These are phyloP conservation scores for Aspergillus latus DNA, from an alignment of 2,329 filamentous ascomycete species.

Conservation along the genomic window DNA sequence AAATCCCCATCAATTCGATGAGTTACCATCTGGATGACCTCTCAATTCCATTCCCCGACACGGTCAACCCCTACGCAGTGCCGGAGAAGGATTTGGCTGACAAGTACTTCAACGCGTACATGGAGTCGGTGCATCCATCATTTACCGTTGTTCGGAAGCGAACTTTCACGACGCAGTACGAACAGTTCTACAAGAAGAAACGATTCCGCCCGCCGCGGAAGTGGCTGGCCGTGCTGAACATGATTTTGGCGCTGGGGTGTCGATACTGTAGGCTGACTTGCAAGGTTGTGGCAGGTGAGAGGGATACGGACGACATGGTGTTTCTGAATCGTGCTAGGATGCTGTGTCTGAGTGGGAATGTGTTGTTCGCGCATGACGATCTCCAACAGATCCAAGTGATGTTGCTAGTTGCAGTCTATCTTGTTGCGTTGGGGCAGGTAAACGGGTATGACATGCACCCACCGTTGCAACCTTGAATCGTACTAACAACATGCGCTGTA, in stretches of 20 bases:
- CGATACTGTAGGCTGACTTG: constrained; percentile 39
- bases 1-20: constrained; percentile 27
- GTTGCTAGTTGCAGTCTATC: constrained; percentile 41
- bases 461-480: not conserved
- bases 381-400: constrained; percentile 47
- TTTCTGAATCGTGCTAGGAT: constrained; percentile 44
- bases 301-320: constrained; percentile 39
- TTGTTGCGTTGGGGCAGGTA: constrained; percentile 41
- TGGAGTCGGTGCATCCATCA: constrained; percentile 40
- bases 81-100: constrained; percentile 40
- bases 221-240: constrained; percentile 47
- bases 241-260: constrained; percentile 48
- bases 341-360: constrained; percentile 36
- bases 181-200: constrained; percentile 29
- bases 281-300: constrained; percentile 19
- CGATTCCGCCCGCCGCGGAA: constrained; percentile 29
- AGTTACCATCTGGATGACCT: constrained; percentile 45
- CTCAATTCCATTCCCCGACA: constrained; percentile 33
- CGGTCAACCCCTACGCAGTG: constrained; percentile 38
- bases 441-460: constrained; percentile 35
- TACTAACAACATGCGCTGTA: constrained; percentile 14
- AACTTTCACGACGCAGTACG: constrained; percentile 42
- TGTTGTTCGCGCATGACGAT: constrained; percentile 43
- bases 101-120: constrained; percentile 40
- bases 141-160: constrained; percentile 43